phyloP scores from a whole-genome alignment of 2,329 filamentous ascomycete genomes.

The Talaromyces sp. region DNA sequence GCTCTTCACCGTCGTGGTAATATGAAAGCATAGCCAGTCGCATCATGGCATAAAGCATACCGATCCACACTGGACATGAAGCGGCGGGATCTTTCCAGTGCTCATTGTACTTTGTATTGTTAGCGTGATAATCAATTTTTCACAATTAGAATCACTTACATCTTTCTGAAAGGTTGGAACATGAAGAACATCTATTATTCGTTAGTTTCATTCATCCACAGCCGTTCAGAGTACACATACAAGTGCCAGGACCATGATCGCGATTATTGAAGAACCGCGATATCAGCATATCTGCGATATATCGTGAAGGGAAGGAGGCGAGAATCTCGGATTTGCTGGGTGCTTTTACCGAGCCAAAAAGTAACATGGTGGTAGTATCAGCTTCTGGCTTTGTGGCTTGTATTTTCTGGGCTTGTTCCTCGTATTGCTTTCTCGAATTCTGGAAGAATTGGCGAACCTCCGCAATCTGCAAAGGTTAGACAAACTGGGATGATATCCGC shows the following conservation, averaged over 20 bases:
- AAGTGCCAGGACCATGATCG: conserved; percentile 60
- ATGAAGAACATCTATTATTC: conserved; percentile 63
- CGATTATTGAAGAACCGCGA: conserved; percentile 87
- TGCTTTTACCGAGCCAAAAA: conserved; percentile 69
- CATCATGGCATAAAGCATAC: conserved; percentile 63
- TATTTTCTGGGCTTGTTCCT: conserved; percentile 75
- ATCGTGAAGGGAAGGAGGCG: conserved; percentile 73
- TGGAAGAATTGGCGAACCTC: conserved; percentile 92
- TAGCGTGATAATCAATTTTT: conserved; percentile 2
- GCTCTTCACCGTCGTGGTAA: conserved; percentile 59
- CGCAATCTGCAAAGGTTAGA: conserved; percentile 57
- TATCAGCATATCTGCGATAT: conserved; percentile 78
- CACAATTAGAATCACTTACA: conserved; percentile 36
- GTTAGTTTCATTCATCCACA: not conserved
- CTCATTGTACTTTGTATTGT: conserved; percentile 52
- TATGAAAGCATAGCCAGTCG: conserved; percentile 63
- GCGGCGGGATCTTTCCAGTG: conserved; percentile 60
- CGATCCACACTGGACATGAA: conserved; percentile 60
- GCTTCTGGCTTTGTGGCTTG: conserved; percentile 60
- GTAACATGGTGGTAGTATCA: conserved; percentile 63
- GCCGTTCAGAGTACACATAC: conserved; percentile 40
- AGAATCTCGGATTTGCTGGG: conserved; percentile 74
- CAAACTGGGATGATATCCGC: not conserved
- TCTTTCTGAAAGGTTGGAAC: conserved; percentile 80
- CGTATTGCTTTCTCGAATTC: conserved; percentile 82